Evolutionary conservation across 2,329 filamentous ascomycete species (phyloP).

Genomic region (Colletotrichum viniferum): DNA sequence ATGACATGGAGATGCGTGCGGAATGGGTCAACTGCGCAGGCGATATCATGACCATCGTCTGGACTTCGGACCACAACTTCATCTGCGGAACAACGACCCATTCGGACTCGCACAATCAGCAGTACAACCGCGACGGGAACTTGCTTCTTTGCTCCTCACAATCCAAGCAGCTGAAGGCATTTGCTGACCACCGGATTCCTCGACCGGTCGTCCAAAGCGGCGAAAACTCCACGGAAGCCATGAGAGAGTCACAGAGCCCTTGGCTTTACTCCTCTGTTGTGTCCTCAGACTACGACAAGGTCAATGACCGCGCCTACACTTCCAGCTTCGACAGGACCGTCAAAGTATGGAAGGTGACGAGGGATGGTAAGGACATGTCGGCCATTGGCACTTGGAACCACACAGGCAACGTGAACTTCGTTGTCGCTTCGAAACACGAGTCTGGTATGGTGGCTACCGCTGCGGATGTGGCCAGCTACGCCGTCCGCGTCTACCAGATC

Average conservation of each 20-base stretch:
- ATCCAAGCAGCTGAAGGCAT: slow-evolving; percentile 50
- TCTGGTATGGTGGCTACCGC: slow-evolving; percentile 62
- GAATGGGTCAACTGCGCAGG: slow-evolving; percentile 68
- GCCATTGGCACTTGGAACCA: slow-evolving; percentile 59
- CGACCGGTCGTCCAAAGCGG: slow-evolving; percentile 57
- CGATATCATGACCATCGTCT: slow-evolving; percentile 62
- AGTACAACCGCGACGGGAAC: slow-evolving; percentile 70
- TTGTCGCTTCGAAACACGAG: slow-evolving; percentile 54
- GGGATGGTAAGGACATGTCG: slow-evolving; percentile 44
- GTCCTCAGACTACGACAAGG: slow-evolving; percentile 59
- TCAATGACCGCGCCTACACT: slow-evolving; percentile 55
- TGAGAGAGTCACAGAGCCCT: slow-evolving; percentile 63
- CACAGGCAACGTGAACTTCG: slow-evolving; percentile 65
- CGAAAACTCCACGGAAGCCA: slow-evolving; percentile 60
- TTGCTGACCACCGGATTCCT: slow-evolving; percentile 61
- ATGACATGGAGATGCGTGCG: slow-evolving; percentile 52
- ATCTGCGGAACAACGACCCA: slow-evolving; percentile 68
- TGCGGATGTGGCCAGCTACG: slow-evolving; percentile 56
- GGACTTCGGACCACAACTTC: slow-evolving; percentile 58
- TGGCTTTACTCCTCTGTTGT: slow-evolving; percentile 71
- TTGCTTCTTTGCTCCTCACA: slow-evolving; percentile 57
- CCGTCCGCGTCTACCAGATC: slow-evolving; percentile 62
- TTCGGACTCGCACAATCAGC: slow-evolving; percentile 66
- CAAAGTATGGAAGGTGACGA: slow-evolving; percentile 58
- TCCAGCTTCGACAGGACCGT: slow-evolving; percentile 67